Evolutionary conservation across 345 rosid species (phyloP).

Genomic region (Diplotaxis tenuifolia): DNA sequence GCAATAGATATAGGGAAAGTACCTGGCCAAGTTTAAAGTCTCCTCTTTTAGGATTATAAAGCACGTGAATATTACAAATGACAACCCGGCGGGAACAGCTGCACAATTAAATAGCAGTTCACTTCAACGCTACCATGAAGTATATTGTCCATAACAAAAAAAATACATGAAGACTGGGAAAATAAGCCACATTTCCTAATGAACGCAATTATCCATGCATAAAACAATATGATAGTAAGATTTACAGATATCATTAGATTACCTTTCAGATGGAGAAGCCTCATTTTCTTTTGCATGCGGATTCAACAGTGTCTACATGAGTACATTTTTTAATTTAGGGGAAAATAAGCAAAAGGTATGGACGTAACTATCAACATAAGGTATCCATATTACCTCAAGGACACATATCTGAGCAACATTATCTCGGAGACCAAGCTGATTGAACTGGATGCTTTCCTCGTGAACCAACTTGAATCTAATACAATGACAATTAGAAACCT

Average conservation of each 20-base stretch:
- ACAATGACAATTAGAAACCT: conserved; percentile 13
- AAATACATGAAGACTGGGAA: conserved; percentile 2
- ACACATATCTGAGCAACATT: conserved; percentile 99
- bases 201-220: conserved; percentile 3
- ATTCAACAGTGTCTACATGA: conserved; percentile 44
- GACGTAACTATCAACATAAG: conserved; percentile 6
- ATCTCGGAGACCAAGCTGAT: conserved; percentile 82
- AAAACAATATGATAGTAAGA: conserved; percentile 11
- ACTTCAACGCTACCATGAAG: conserved; percentile 14
- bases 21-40: conserved; percentile 98
- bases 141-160: neutral
- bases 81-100: conserved; percentile 63
- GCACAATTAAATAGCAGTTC: conserved; percentile 33
- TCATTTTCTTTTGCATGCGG: conserved; percentile 37
- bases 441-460: conserved; percentile 82
- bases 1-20: conserved; percentile 14
- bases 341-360: neutral
- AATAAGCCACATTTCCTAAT: neutral
- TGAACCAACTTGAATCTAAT: conserved; percentile 83
- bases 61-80: conserved; percentile 87
- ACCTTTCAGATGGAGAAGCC: conserved; percentile 50
- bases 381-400: conserved; percentile 59
- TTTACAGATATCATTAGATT: neutral
- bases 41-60: conserved; percentile 94
- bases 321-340: neutral